Evolutionary conservation across 192 early-diverging fungal species (phyloP), one percentile per base, ranked within the genome.

Genomic region (Umbelopsis ramanniana): DNA sequence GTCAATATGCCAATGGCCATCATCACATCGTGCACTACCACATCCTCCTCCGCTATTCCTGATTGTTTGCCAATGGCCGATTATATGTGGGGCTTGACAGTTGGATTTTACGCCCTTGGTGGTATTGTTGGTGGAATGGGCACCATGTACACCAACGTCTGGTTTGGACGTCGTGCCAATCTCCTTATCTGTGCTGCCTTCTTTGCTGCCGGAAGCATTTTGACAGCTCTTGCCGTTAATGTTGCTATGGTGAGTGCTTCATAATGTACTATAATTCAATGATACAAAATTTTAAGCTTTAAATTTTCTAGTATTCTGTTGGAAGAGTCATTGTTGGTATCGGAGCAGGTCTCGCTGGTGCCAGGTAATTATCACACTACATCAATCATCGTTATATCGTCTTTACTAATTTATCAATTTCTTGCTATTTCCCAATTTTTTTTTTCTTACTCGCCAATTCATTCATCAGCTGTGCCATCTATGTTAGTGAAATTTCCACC

Each of bases 401-500:
- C 53, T 24, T 29, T 63, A 38, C 17, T 63, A 29, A 12, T 14
- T 63, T 14, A 14, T 35, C 26, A 63, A 37, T 57, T 57, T 57
- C 23, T 29, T 29, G 29, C 54, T n/a, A n/a, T n/a, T n/a, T n/a
- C n/a, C n/a, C n/a, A n/a, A n/a, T n/a, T n/a, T n/a, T n/a, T n/a
- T n/a, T n/a, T n/a, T n/a, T 14, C 54, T 22, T 7, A 29, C 22
- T 29, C 54, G 5, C 26, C 24, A 14, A 37, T 63, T 14, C 26
- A 17, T 63, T 37, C 10, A 37, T 76, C 88, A 33, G 86, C 85
- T 3, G 86, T 88, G 33, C 76, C 23, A 78, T 78, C 46, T 95
- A 94, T 73, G 86, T 96, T n/a, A 87, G 88, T 14, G 95, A 95
- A 79, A 89, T 96, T 72, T 84, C 92, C 0, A 93, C 95, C 0